phyloP scores from a whole-genome alignment of 2,329 filamentous ascomycete genomes.

The Sporothrix schenckii region DNA sequence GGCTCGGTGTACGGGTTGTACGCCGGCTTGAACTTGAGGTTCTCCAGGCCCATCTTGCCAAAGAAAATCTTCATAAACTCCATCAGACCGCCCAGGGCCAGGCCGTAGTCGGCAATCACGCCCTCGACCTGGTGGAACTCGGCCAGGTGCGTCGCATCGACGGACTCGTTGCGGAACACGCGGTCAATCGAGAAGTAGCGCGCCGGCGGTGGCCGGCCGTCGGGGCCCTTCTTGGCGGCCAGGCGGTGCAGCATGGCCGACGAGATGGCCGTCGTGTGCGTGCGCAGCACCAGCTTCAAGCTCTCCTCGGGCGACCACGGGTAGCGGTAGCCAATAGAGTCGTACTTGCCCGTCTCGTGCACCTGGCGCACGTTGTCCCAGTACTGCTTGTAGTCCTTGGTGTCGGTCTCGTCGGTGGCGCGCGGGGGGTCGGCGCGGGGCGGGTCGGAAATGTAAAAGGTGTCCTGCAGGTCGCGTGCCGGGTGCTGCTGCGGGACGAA shows the following conservation, averaged over 20 bases:
- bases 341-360: constrained; percentile 88
- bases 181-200: constrained; percentile 98
- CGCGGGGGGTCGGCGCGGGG: constrained; percentile 70
- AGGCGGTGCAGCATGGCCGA: constrained; percentile 90
- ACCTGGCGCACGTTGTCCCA: constrained; percentile 86
- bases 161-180: constrained; percentile 96
- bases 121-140: constrained; percentile 99
- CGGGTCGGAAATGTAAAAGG: constrained; percentile 93
- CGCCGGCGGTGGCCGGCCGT: constrained; percentile 67
- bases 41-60: constrained; percentile 84
- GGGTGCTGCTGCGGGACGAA: constrained; percentile 98
- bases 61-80: constrained; percentile 68
- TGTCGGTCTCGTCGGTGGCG: constrained; percentile 54
- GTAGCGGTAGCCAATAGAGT: constrained; percentile 95
- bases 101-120: constrained; percentile 93
- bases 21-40: constrained; percentile 92
- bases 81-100: constrained; percentile 91
- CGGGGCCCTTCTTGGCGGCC: constrained; percentile 72
- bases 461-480: constrained; percentile 94
- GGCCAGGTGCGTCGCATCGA: constrained; percentile 93
- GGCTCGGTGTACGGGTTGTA: constrained; percentile 94
- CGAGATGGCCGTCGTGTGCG: constrained; percentile 92
- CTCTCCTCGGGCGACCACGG: constrained; percentile 89
- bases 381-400: constrained; percentile 78
- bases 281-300: constrained; percentile 83